Percentiles rank a stretch among this genome's conserved stretches.
Evolutionary conservation across 768 basidiomycete genomes (phyloP).

Genomic region (Pisolithus orientalis): DNA sequence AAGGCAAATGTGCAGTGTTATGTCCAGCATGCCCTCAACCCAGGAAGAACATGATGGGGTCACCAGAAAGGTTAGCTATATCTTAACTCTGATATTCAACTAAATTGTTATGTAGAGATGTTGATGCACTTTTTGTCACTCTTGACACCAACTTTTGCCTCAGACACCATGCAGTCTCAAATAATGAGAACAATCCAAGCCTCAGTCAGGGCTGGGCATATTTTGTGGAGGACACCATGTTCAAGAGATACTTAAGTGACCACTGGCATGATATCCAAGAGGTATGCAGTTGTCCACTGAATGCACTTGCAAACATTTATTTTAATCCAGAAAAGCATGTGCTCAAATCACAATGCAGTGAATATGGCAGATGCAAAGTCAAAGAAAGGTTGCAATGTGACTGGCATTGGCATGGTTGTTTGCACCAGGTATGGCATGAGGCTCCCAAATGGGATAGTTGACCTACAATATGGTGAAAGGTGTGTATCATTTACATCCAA

Average conservation of each 20-base stretch:
- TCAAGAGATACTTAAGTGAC: constrained; percentile 13
- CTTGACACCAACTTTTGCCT: constrained; percentile 31
- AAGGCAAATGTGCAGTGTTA: constrained; percentile 17
- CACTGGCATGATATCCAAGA: background rate
- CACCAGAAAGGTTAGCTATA: too few species aligned
- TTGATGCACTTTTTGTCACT: constrained; percentile 12
- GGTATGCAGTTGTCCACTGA: constrained; percentile 20
- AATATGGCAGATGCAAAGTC: too few species aligned
- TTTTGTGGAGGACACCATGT: constrained; percentile 18
- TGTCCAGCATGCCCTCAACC: constrained; percentile 28
- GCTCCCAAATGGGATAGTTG: too few species aligned
- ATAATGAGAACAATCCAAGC: constrained; percentile 10
- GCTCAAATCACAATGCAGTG: too few species aligned
- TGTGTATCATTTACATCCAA: too few species aligned
- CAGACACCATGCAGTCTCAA: constrained; percentile 16
- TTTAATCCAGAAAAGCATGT: constrained; percentile 27
- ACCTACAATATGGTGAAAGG: too few species aligned
- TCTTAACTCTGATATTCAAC: background rate
- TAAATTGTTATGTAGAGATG: background rate
- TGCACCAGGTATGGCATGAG: too few species aligned
- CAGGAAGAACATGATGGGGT: constrained; percentile 10
- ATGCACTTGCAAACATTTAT: constrained; percentile 28
- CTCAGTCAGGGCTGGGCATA: constrained; percentile 20
- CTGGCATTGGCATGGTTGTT: too few species aligned
- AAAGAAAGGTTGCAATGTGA: too few species aligned